phyloP scores from a whole-genome alignment of 306 rosid genomes.

The Sicyos baderoa region DNA sequence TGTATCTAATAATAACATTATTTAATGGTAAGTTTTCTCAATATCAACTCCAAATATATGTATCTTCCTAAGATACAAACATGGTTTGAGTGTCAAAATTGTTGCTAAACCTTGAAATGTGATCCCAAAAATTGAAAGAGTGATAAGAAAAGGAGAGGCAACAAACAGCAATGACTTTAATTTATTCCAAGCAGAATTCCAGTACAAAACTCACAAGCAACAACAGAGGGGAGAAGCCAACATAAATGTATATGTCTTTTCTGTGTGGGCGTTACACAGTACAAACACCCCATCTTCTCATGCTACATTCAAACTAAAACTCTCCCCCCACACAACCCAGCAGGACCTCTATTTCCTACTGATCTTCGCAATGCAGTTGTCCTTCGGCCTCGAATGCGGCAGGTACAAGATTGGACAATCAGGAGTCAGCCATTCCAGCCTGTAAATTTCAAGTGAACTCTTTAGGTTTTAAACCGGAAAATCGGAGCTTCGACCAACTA shows the following conservation, averaged over 20 bases:
- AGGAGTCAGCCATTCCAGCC: slow-evolving; percentile 38
- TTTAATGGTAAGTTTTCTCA: no score
- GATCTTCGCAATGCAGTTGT: slow-evolving; percentile 39
- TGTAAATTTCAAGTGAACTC: slow-evolving; percentile 18
- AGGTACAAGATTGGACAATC: slow-evolving; percentile 17
- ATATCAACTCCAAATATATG: no score
- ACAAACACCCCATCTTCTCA: background rate
- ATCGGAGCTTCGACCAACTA: no score
- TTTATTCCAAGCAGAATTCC: background rate
- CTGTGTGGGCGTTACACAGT: slow-evolving; percentile 4
- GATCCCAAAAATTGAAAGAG: no score
- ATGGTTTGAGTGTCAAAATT: no score
- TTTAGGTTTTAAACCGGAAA: no score
- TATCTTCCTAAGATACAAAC: no score
- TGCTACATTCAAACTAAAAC: background rate
- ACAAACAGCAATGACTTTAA: background rate
- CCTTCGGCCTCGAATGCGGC: slow-evolving; percentile 37
- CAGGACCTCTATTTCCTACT: slow-evolving; percentile 15
- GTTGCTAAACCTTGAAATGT: no score
- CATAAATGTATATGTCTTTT: background rate
- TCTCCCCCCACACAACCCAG: background rate
- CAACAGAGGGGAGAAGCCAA: background rate
- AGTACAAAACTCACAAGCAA: background rate
- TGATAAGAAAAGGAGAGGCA: no score
- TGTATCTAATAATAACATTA: no score